phyloP scores from a whole-genome alignment of 2,329 filamentous ascomycete genomes.

The Hymenoscyphus albidus region DNA sequence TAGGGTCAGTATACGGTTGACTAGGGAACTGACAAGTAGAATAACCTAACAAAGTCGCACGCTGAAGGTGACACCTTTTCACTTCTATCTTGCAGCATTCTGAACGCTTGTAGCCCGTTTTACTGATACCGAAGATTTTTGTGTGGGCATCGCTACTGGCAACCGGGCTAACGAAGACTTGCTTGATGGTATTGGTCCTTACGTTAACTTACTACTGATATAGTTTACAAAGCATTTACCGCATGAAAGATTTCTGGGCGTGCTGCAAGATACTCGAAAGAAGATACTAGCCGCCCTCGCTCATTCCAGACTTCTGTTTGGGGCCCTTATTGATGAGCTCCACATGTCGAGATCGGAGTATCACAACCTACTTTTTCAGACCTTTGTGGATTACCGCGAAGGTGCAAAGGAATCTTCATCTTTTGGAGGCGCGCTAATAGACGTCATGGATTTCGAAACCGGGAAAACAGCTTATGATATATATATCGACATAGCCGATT shows the following conservation, averaged over 20 bases:
- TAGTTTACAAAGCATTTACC: conserved; percentile 30
- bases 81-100: conserved; percentile 43
- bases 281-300: conserved; percentile 34
- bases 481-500: conserved; percentile 3
- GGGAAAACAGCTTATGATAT: conserved; percentile 6
- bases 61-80: conserved; percentile 37
- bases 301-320: conserved; percentile 45
- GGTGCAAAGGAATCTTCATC: background rate
- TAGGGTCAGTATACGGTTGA: too few relatives aligned
- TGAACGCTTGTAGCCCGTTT: conserved; percentile 37
- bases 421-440: background rate
- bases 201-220: conserved; percentile 47
- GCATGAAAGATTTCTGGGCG: background rate
- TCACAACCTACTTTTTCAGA: conserved; percentile 1
- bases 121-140: conserved; percentile 38
- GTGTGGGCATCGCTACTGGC: conserved; percentile 46
- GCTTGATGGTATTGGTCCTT: conserved; percentile 41
- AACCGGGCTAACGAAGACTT: conserved; percentile 36
- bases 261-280: background rate
- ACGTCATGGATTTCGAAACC: background rate
- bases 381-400: background rate
- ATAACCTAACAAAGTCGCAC: background rate
- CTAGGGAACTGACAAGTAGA: background rate
- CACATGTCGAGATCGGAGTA: background rate
- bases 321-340: conserved; percentile 41